These are phyloP conservation scores for Prunus davidiana DNA, from an alignment of 306 rosid species.

Conservation along the genomic window DNA sequence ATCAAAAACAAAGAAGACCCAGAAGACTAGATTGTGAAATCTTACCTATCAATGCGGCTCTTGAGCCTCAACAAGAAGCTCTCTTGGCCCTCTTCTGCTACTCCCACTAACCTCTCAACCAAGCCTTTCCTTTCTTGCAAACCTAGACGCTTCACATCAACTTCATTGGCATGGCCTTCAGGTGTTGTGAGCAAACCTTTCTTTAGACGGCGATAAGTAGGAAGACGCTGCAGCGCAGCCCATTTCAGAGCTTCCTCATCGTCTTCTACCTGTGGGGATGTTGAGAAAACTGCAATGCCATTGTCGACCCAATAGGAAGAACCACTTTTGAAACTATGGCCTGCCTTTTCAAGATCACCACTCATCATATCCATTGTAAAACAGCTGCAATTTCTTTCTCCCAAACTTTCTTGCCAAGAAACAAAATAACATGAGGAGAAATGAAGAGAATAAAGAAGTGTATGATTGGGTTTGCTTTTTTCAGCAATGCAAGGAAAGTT, in stretches of 20 bases:
- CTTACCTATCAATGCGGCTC: conserved; percentile 18
- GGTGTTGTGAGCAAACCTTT: conserved; percentile 14
- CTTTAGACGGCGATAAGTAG: conserved; percentile 12
- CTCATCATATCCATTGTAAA: conserved; percentile 14
- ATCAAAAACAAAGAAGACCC: too few relatives aligned
- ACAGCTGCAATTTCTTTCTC: not conserved
- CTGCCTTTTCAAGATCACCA: conserved; percentile 8
- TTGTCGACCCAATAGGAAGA: not conserved
- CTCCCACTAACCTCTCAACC: conserved; percentile 21
- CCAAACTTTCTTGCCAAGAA: too few relatives aligned
- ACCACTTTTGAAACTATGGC: conserved; percentile 9
- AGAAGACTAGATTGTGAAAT: not conserved
- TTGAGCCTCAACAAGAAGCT: conserved; percentile 22
- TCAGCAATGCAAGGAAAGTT: too few relatives aligned
- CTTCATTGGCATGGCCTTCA: conserved; percentile 13
- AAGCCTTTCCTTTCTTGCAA: conserved; percentile 10
- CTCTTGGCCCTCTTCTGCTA: conserved; percentile 9
- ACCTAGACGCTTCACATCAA: not conserved
- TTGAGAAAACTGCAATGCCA: conserved; percentile 4
- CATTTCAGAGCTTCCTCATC: conserved; percentile 28
- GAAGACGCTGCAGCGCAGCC: conserved; percentile 24
- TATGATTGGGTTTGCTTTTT: too few relatives aligned
- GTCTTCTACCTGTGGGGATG: conserved; percentile 1
- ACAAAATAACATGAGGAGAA: too few relatives aligned
- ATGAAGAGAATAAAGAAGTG: too few relatives aligned